These are phyloP conservation scores for Galerina marginata DNA, from an alignment of 768 basidiomycete species.

Conservation along the genomic window DNA sequence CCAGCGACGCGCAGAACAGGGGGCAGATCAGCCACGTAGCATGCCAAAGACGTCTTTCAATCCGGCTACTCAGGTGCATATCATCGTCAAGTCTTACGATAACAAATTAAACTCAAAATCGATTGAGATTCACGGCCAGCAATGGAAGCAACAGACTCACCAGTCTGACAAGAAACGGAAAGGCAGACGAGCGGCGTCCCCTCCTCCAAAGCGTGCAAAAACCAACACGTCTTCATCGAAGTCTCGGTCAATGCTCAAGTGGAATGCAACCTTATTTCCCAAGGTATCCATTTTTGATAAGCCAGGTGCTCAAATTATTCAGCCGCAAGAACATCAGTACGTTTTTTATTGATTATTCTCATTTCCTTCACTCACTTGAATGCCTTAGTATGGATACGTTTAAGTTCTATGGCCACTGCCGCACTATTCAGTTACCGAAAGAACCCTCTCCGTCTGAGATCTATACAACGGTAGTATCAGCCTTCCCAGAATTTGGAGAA, in stretches of 20 bases:
- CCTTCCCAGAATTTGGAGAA: no score
- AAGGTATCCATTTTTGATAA: background rate
- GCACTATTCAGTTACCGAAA: no score
- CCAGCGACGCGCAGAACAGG: background rate
- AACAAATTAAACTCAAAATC: background rate
- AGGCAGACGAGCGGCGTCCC: background rate
- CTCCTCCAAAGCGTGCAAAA: background rate
- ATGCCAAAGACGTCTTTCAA: background rate
- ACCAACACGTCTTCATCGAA: background rate
- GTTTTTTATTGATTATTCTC: no score
- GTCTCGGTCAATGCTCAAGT: background rate
- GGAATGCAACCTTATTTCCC: background rate
- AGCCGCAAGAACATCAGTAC: no score
- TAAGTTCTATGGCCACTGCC: no score
- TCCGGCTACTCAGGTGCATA: slow-evolving; percentile 1
- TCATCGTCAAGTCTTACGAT: background rate
- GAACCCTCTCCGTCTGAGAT: no score
- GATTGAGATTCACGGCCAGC: background rate
- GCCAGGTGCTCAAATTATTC: no score
- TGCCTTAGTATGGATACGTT: no score
- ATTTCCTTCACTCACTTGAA: no score
- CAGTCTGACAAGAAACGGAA: slow-evolving; percentile 3
- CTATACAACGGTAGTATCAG: no score
- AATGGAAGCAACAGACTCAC: slow-evolving; percentile 6
- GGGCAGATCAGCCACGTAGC: no score